phyloP scores from a whole-genome alignment of 176 grass and related monocot genomes.

The Carex myosuroides region DNA sequence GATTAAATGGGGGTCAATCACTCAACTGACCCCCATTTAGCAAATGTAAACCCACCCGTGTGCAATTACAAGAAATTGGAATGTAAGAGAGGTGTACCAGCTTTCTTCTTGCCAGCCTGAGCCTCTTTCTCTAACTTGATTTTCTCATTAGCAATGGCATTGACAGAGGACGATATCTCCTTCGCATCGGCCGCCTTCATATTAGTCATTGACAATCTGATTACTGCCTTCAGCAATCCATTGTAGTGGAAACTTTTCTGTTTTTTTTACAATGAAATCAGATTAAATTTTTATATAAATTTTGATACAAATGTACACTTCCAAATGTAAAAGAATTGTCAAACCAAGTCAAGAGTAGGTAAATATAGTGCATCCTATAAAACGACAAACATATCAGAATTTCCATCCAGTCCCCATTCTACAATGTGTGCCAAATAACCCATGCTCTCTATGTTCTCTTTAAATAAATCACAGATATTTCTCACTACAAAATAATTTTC shows the following conservation, averaged over 20 bases:
- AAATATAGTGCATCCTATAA: not conserved
- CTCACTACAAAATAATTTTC: not conserved
- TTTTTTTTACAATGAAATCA: not conserved
- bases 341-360: not conserved
- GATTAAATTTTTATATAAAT: not conserved
- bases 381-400: not conserved
- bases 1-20: too few relatives aligned
- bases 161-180: slow-evolving; percentile 66
- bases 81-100: slow-evolving; percentile 33
- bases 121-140: slow-evolving; percentile 64
- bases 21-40: too few relatives aligned
- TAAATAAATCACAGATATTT: not conserved
- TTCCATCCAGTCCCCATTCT: not conserved
- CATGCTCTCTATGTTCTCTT: not conserved
- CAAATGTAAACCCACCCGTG: too few relatives aligned
- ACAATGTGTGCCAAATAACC: not conserved
- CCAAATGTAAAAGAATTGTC: not conserved
- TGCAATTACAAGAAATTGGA: not conserved
- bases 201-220: slow-evolving; percentile 45
- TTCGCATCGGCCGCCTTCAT: slow-evolving; percentile 81
- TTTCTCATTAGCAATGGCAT: slow-evolving; percentile 86
- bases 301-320: not conserved
- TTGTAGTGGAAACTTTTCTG: slow-evolving; percentile 95
- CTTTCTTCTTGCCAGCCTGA: slow-evolving; percentile 65
- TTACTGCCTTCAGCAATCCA: slow-evolving; percentile 63